A percentile compares a stretch with the other conserved stretches of the same genome.
Conservation (phyloP, 2,329 filamentous ascomycete genomes). For the Teratosphaeria pseudoeucalypti region DNA sequence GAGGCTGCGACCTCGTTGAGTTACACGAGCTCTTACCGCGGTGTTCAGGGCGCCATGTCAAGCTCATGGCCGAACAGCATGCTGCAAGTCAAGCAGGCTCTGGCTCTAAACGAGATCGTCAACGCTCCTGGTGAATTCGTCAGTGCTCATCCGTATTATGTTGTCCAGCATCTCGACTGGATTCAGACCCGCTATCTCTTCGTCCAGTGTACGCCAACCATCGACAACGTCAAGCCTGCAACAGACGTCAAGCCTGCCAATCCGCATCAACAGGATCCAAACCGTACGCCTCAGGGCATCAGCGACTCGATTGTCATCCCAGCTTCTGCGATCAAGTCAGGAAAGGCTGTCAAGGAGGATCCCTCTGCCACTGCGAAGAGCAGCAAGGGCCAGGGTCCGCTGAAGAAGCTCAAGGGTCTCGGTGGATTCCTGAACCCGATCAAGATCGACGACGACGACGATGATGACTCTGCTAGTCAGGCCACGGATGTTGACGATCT, state of each 20-base stretch:
- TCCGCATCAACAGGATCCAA: slow-evolving; percentile 31
- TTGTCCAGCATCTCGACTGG: slow-evolving; percentile 70
- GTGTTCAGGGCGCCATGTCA: background rate
- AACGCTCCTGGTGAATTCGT: slow-evolving; percentile 58
- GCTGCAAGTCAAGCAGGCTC: slow-evolving; percentile 47
- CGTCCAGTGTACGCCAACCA: slow-evolving; percentile 32
- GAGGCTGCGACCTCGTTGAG: slow-evolving; percentile 45
- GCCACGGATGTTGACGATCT: slow-evolving; percentile 41
- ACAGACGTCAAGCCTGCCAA: slow-evolving; percentile 13
- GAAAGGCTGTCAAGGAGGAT: slow-evolving; percentile 22
- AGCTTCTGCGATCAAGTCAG: slow-evolving; percentile 40
- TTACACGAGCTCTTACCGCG: slow-evolving; percentile 33
- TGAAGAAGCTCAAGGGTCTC: slow-evolving; percentile 16
- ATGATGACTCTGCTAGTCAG: slow-evolving; percentile 34
- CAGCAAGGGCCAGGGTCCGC: slow-evolving; percentile 15
- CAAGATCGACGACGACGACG: slow-evolving; percentile 25
- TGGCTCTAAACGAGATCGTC: slow-evolving; percentile 78
- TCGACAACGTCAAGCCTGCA: slow-evolving; percentile 8
- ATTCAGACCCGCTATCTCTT: slow-evolving; percentile 84
- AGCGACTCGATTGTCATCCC: slow-evolving; percentile 39
- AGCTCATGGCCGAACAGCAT: slow-evolving; percentile 55
- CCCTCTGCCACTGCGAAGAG: slow-evolving; percentile 40
- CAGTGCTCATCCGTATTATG: slow-evolving; percentile 49
- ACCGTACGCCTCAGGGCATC: slow-evolving; percentile 32
- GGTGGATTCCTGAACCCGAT: slow-evolving; percentile 27